Conservation (phyloP, 345 rosid genomes). For the Corchorus olitorius region DNA sequence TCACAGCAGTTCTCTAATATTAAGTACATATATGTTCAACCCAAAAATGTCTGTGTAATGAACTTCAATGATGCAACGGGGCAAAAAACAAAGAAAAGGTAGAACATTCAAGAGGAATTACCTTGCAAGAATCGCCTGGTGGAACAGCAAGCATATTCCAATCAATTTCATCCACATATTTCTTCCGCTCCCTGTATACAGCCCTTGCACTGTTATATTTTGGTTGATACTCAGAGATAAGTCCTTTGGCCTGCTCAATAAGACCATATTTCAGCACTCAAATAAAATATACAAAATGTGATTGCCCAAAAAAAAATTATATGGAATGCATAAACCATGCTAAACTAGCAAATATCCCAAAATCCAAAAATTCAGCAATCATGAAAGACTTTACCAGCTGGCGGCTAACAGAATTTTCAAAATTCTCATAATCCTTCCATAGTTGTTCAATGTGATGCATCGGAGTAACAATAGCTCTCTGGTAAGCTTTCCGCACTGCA, state of each 20-base stretch:
- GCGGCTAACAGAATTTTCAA: conserved; percentile 90
- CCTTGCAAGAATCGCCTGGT: conserved; percentile 81
- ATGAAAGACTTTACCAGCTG: conserved; percentile 65
- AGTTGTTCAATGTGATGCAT: conserved; percentile 92
- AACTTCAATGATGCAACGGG: not conserved
- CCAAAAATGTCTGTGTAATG: not conserved
- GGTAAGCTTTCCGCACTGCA: conserved; percentile 77
- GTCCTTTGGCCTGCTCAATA: conserved; percentile 84
- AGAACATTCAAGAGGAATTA: conserved; percentile 25
- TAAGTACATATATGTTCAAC: not conserved
- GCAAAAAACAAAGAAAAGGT: not conserved
- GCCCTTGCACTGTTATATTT: conserved; percentile 95
- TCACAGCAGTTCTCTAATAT: not conserved
- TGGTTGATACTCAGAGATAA: conserved; percentile 85
- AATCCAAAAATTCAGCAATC: conserved; percentile 31
- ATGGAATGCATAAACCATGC: conserved; percentile 11
- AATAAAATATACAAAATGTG: not conserved
- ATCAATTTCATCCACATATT: conserved; percentile 90
- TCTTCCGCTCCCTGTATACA: conserved; percentile 88
- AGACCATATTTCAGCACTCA: not conserved
- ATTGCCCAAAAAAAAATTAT: not conserved
- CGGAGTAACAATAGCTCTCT: conserved; percentile 85
- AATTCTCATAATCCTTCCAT: conserved; percentile 93
- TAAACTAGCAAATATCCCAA: not conserved
- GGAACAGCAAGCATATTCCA: conserved; percentile 93